These are phyloP conservation scores for Boletus mariae DNA, from an alignment of 1,284 basidiomycete genomes.

Conservation along the genomic window DNA sequence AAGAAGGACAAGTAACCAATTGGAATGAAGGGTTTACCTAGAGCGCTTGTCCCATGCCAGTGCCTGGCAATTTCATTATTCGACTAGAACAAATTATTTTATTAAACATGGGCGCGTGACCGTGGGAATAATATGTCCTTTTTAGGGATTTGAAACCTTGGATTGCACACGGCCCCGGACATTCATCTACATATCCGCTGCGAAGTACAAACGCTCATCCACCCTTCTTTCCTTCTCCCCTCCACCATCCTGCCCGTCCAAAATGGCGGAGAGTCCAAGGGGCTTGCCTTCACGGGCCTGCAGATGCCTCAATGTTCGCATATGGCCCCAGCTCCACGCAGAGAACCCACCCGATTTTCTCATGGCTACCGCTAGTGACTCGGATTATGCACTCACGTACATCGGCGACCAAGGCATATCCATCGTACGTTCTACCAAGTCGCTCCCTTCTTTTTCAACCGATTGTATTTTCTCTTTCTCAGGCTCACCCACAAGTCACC, in stretches of 20 bases:
- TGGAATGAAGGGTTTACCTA: neutral
- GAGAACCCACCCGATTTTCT: conserved; percentile 34
- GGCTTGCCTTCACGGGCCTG: conserved; percentile 41
- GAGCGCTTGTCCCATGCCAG: neutral
- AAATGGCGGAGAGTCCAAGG: conserved; percentile 25
- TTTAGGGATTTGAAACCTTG: conserved; percentile 26
- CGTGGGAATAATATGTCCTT: conserved; percentile 27
- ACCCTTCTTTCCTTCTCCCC: conserved; percentile 21
- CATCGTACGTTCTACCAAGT: conserved; percentile 46
- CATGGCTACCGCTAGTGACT: conserved; percentile 31
- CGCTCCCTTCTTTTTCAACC: neutral
- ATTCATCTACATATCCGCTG: conserved; percentile 33
- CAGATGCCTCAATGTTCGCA: conserved; percentile 68
- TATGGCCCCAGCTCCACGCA: conserved; percentile 35
- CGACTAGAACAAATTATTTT: neutral
- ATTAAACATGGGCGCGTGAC: conserved; percentile 16
- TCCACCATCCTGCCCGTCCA: conserved; percentile 19
- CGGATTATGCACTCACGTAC: conserved; percentile 53
- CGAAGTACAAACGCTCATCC: conserved; percentile 12
- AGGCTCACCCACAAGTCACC: conserved; percentile 71
- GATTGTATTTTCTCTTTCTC: conserved; percentile 12
- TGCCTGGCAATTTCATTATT: conserved; percentile 5
- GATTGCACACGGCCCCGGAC: conserved; percentile 30
- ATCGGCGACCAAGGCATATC: conserved; percentile 65
- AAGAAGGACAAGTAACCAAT: conserved; percentile 50